Evolutionary conservation across 352 stramenopile genomes (phyloP), one percentile per base, ranked within the genome.

Genomic region (Globisporangium camurandrum): DNA sequence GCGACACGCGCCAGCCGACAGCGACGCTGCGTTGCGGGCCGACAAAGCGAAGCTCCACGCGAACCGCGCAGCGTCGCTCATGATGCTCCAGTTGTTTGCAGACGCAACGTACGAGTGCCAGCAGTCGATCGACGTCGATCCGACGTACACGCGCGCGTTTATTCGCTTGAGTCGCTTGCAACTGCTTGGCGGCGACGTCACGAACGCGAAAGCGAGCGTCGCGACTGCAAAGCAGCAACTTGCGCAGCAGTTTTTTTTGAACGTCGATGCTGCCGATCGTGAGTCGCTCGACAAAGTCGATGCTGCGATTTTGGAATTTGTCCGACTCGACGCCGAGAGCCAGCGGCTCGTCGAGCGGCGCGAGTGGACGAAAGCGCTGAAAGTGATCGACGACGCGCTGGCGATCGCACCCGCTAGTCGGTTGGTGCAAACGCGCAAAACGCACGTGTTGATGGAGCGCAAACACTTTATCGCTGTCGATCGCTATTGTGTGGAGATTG

Each of bases 11-110:
- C 56, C 56, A 19, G 61, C n/a, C n/a, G n/a, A n/a, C n/a, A n/a
- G n/a, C n/a, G n/a, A 62, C 11, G 17, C 71, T 4, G 60, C 67
- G 2, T 11, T 86, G n/a, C 55, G 65, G 57, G 75, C 77, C 4
- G 80, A 94, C 52, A 91, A 91, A 43, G 76, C 80, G 0, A 93
- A 90, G 51, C 54, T 93, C 14, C 79, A 92, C 41, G 67, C 76
- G 8, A 94, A 94, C 51, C 68, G 81, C 34, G 77, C 80, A 3
- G 83, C 83, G 14, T 83, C 74, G 6, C 53, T 88, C 26, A 86
- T 92, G 69, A 92, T 91, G 83, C 26, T 90, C 14, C 67, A 76
- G 62, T 72, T 86, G 51, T 71, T 88, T 14, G 39, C 55, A 8
- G 81, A 93, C 59, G 83, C 80, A 14, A 67, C 85, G 48, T 75